Evolutionary conservation across 116 monocot species (phyloP).

Genomic region (Zostera marina): DNA sequence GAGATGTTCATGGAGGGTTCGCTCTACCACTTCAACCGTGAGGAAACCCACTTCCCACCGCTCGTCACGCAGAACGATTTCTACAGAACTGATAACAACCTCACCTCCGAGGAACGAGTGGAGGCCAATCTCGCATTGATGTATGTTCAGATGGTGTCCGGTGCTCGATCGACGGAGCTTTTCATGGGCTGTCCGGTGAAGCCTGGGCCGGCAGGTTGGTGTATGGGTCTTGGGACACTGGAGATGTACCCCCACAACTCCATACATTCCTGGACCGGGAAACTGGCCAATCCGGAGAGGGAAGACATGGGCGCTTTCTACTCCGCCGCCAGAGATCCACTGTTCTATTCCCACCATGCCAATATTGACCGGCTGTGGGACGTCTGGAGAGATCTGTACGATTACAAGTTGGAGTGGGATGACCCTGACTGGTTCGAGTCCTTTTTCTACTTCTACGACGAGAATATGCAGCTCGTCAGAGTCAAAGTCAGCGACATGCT

Average conservation of each 20-base stretch:
- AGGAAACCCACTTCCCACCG: conserved; percentile 12
- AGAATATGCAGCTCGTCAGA: conserved; percentile 18
- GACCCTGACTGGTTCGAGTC: conserved; percentile 23
- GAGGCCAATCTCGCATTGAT: conserved; percentile 15
- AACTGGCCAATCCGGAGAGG: conserved; percentile 3
- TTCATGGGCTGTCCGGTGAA: conserved; percentile 20
- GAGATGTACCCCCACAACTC: conserved; percentile 17
- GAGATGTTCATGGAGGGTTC: conserved; percentile 13
- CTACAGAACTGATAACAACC: conserved; percentile 4
- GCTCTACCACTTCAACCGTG: conserved; percentile 4
- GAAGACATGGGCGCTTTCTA: conserved; percentile 23
- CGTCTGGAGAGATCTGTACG: conserved; percentile 17
- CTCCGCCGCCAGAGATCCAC: conserved; percentile 22
- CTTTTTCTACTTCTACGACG: conserved; percentile 28
- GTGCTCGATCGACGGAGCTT: conserved; percentile 10
- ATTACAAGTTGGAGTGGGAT: conserved; percentile 3
- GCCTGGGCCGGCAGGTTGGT: conserved; percentile 10
- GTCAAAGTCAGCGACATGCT: conserved; percentile 22
- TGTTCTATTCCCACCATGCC: conserved; percentile 30
- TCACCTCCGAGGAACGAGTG: not conserved
- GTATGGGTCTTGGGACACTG: conserved; percentile 12
- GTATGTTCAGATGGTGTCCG: conserved; percentile 31
- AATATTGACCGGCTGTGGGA: conserved; percentile 44
- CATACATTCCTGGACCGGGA: conserved; percentile 15
- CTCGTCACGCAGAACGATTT: conserved; percentile 8